Evolutionary conservation across 2,329 filamentous ascomycete species (phyloP), one percentile per base, ranked within the genome.

Genomic region (Claviceps maximensis): DNA sequence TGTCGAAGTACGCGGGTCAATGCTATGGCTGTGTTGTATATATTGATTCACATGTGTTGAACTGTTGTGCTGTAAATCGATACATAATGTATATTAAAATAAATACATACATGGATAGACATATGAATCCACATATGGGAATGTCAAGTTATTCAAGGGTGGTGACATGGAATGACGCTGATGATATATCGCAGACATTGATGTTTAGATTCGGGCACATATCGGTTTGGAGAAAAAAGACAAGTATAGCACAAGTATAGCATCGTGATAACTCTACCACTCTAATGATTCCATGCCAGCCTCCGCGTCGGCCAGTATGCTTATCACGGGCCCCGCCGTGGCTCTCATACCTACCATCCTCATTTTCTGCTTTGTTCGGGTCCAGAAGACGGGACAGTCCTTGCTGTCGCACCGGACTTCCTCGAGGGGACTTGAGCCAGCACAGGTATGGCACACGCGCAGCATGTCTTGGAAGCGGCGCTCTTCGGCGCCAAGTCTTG

Each of bases 361-460:
- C 10, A 76, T 74, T 23, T 67, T 67, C 63, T 87, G 82, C 65
- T 82, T 85, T 51, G 80, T 76, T 15, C 88, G 71, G 33, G 83
- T 83, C 69, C 95, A 97, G 60, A 95, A 97, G 0, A 95, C 88
- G 0, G 90, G 86, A 64, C 93, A 98, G 68, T 95, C 91, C 65
- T 87, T 82, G 66, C 87, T 95, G 63, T 95, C 89, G 64, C 93
- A 98, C 42, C 69, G 75, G n/a, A 96, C 83, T 36, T 86, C 81
- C 40, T 96, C 91, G 2, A 80, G 72, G 58, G 82, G 84, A 3
- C 84, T 75, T 19, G 90, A 64, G 0, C 82, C 83, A 41, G 88
- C 83, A 66, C 93, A 98, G 60, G 80, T 86, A 55, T 85, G 81
- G 67, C 93, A 98, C 9, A 95, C 72, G 49, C 74, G 75, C 41